phyloP scores from a whole-genome alignment of 257 asterid genomes.

The Ballota nigra region DNA sequence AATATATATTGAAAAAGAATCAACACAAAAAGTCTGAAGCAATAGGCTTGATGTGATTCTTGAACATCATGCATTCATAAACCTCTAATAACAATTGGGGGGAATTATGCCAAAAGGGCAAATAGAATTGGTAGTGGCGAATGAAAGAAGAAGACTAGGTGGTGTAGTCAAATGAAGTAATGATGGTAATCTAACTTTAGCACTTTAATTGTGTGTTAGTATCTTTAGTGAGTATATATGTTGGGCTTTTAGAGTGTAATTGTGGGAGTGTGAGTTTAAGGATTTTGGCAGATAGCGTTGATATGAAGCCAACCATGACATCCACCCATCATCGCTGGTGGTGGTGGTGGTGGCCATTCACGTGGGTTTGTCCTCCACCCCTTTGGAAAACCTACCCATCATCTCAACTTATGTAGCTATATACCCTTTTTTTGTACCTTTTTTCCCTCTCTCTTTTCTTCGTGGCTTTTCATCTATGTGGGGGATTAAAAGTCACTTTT shows the following conservation, averaged over 20 bases:
- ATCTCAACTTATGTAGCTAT: conserved; percentile 16
- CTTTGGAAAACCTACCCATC: conserved; percentile 11
- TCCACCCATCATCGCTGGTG: conserved; percentile 53
- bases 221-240: conserved; percentile 25
- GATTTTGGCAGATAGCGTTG: conserved; percentile 83
- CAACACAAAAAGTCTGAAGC: neutral
- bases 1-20: neutral
- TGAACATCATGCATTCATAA: neutral
- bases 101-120: conserved; percentile 5
- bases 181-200: conserved; percentile 46
- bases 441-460: conserved; percentile 5
- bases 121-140: conserved; percentile 25
- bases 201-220: conserved; percentile 9
- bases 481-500: conserved; percentile 22
- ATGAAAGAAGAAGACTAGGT: conserved; percentile 27
- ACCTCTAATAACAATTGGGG: neutral
- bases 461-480: conserved; percentile 28
- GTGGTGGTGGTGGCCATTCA: conserved; percentile 45
- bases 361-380: conserved; percentile 60
- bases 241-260: conserved; percentile 23
- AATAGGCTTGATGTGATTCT: conserved; percentile 18
- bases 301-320: conserved; percentile 78
- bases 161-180: conserved; percentile 52
- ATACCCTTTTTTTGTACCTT: conserved; percentile 15
- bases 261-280: conserved; percentile 25